Evolutionary conservation across 768 basidiomycete species (phyloP).

Genomic region (Trametes sanguinea): DNA sequence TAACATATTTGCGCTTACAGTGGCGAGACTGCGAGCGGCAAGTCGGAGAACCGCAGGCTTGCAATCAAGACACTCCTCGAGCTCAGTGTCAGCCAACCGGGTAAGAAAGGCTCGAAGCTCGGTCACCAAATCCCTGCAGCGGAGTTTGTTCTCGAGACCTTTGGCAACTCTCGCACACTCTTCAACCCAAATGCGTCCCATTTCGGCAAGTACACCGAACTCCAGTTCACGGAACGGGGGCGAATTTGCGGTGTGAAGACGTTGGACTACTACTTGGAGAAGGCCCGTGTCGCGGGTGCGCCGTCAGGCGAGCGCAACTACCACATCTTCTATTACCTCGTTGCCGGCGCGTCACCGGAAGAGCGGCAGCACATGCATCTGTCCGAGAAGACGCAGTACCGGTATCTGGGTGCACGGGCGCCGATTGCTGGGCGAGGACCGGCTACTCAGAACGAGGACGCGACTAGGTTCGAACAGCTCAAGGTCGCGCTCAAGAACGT

Average conservation of each 20-base stretch:
- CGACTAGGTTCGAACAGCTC: conserved; percentile 87
- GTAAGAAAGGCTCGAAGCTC: conserved; percentile 94
- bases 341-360: conserved; percentile 86
- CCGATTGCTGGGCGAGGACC: conserved; percentile 30
- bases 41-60: conserved; percentile 88
- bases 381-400: conserved; percentile 75
- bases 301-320: conserved; percentile 95
- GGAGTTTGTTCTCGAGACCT: conserved; percentile 93
- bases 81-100: conserved; percentile 81
- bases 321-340: conserved; percentile 96
- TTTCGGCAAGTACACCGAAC: conserved; percentile 96
- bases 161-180: conserved; percentile 89
- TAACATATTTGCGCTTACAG: conserved; percentile 40
- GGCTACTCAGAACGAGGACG: conserved; percentile 73
- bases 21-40: conserved; percentile 91
- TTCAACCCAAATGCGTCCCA: conserved; percentile 95
- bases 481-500: conserved; percentile 93
- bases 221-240: conserved; percentile 94
- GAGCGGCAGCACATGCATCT: conserved; percentile 89
- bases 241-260: conserved; percentile 89
- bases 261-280: conserved; percentile 94
- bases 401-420: conserved; percentile 70
- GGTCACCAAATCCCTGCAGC: conserved; percentile 84
- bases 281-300: conserved; percentile 83
- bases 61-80: conserved; percentile 92